phyloP scores from a whole-genome alignment of 805 yeast species.

The Candida hungchunana region DNA sequence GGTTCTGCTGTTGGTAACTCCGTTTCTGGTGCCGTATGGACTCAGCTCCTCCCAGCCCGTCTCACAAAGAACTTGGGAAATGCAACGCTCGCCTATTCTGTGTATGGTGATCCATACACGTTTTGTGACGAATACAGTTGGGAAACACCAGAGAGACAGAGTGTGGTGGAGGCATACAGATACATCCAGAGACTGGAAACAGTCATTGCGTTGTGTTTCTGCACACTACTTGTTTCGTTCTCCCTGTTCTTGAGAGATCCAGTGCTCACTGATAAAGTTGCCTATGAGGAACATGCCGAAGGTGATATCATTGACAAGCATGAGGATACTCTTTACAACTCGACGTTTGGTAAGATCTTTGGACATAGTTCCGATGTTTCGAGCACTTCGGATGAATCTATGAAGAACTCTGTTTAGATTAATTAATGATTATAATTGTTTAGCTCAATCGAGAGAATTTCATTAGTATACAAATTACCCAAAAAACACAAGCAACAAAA shows the following conservation, averaged over 20 bases:
- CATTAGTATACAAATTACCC: too few relatives aligned
- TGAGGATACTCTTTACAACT: constrained; percentile 5
- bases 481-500: too few relatives aligned
- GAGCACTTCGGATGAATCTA: too few relatives aligned
- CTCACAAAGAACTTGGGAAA: constrained; percentile 34
- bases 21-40: constrained; percentile 71
- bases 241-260: constrained; percentile 53
- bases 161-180: constrained; percentile 53
- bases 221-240: constrained; percentile 43
- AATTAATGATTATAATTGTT: too few relatives aligned
- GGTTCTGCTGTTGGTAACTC: constrained; percentile 65
- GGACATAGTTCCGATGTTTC: neutral
- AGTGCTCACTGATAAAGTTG: constrained; percentile 31
- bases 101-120: constrained; percentile 50
- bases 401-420: too few relatives aligned
- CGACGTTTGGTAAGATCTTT: constrained; percentile 6
- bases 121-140: constrained; percentile 47
- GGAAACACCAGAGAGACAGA: constrained; percentile 60
- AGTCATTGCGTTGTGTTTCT: constrained; percentile 46
- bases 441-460: too few relatives aligned
- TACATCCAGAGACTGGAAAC: constrained; percentile 56
- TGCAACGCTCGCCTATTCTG: constrained; percentile 37
- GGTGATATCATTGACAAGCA: constrained; percentile 18
- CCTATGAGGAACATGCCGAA: constrained; percentile 16
- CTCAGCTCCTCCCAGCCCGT: constrained; percentile 47